Evolutionary conservation across 257 asterid genomes (phyloP), one percentile per base, ranked within the genome.

Genomic region (Solanum verrucosum): DNA sequence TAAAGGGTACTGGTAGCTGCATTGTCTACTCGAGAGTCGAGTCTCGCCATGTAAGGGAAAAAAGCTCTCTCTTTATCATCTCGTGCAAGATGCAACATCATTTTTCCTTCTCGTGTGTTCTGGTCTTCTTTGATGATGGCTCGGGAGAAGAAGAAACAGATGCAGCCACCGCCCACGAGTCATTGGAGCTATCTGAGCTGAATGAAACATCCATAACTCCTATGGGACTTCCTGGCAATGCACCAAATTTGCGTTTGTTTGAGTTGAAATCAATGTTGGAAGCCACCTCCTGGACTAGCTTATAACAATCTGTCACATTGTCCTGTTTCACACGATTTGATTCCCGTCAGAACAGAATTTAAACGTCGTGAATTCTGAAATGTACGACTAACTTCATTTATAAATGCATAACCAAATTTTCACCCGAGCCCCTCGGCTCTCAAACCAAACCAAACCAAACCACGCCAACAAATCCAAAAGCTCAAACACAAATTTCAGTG

Each of bases 111-210:
- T 42, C 65, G 7, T 18, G 1, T 49, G 83, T 49, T 89, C 91
- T 92, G 75, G 68, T 71, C 92, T 90, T 94, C 93, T 95, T 96
- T 77, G 92, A 73, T 84, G 88, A 46, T 37, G 94, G 98, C 93
- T 92, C 92, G 23, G 98, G 98, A 46, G 98, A 93, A 11, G 96
- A 95, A 52, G 93, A 91, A 82, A 94, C 93, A 4, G 96, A 92
- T 6, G 83, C 16, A 84, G 78, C 87, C 65, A 88, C 90, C 56
- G 93, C 70, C 91, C 96, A 92, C 25, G 94, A 93, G 60, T 92
- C 95, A 49, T 87, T 65, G 35, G 95, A 91, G 87, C 85, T 89
- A 15, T 91, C 94, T 31, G 92, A 91, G 89, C 96, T 93, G 89
- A 92, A 93, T 83, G 95, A 91, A 33, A 91, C 87, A 75, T 94